These are phyloP conservation scores for Silene noctiflora DNA, from an alignment of 179 eudicot species.

Conservation along the genomic window DNA sequence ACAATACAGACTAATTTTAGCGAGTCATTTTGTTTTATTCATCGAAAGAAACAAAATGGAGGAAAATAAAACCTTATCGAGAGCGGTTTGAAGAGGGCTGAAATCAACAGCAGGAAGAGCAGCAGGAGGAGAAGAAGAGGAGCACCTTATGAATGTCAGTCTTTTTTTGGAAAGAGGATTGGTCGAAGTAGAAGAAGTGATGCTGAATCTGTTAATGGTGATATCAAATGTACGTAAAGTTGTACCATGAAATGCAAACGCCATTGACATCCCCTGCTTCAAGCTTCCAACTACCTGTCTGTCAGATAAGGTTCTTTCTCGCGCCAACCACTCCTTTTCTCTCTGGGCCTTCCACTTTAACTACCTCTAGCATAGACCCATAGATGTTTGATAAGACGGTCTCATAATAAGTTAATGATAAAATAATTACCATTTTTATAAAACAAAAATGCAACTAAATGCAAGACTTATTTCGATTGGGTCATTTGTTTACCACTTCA, in stretches of 20 bases:
- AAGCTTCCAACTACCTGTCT: conserved; percentile 3
- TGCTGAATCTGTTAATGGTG: conserved; percentile 14
- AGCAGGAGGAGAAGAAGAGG: conserved; percentile 46
- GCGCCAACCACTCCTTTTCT: conserved; percentile 12
- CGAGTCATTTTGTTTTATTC: neutral
- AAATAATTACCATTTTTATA: too few species aligned
- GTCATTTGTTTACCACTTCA: too few species aligned
- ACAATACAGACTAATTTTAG: too few species aligned
- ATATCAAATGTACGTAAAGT: conserved; percentile 7
- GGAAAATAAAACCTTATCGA: conserved; percentile 48
- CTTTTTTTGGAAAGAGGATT: conserved; percentile 19
- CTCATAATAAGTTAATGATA: too few species aligned
- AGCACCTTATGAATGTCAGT: conserved; percentile 19
- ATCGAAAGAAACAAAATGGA: conserved; percentile 1
- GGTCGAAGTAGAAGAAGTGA: conserved; percentile 5
- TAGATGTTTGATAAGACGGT: too few species aligned
- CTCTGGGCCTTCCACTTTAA: neutral
- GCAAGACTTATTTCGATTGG: too few species aligned
- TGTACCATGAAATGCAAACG: conserved; percentile 24
- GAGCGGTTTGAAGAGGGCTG: conserved; percentile 60
- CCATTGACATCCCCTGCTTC: conserved; percentile 26
- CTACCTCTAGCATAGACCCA: neutral
- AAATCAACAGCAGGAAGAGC: conserved; percentile 67
- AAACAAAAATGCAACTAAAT: too few species aligned
- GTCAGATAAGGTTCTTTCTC: conserved; percentile 22